These are phyloP conservation scores for Backusella liffmaniae DNA, from an alignment of 192 early-diverging fungal genomes.

Conservation along the genomic window DNA sequence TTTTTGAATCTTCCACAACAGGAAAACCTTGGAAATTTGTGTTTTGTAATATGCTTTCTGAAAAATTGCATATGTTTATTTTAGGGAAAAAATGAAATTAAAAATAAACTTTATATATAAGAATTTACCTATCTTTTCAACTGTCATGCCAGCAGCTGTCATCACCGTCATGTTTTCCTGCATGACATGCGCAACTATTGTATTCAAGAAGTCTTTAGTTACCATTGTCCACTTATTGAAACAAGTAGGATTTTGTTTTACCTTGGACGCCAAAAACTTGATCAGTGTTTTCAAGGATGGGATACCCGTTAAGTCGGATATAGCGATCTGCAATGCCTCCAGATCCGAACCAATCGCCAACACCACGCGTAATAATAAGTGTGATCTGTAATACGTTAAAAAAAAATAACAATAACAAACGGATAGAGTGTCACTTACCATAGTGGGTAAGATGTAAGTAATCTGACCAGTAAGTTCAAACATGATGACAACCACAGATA, in stretches of 20 bases:
- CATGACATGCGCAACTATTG: slow-evolving; percentile 54
- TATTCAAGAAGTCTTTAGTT: not conserved
- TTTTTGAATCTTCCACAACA: slow-evolving; percentile 62
- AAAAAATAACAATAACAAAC: slow-evolving; percentile 10
- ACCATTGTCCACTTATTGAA: not conserved
- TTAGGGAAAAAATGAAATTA: not conserved
- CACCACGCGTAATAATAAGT: slow-evolving; percentile 72
- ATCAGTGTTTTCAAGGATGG: slow-evolving; percentile 75
- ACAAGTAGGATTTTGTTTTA: not conserved
- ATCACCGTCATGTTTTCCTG: slow-evolving; percentile 57
- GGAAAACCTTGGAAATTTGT: slow-evolving; percentile 71
- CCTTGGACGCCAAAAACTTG: slow-evolving; percentile 58
- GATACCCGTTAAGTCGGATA: slow-evolving; percentile 75
- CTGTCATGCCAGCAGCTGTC: slow-evolving; percentile 50
- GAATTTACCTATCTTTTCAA: slow-evolving; percentile 46
- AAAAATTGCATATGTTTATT: not conserved
- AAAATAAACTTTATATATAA: not conserved
- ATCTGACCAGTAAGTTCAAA: slow-evolving; percentile 98
- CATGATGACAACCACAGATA: slow-evolving; percentile 95
- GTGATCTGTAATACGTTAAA: slow-evolving; percentile 46
- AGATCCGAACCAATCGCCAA: slow-evolving; percentile 71
- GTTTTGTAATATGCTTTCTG: slow-evolving; percentile 48
- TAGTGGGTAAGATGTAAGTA: slow-evolving; percentile 91
- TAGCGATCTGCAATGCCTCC: slow-evolving; percentile 79
- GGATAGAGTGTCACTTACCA: slow-evolving; percentile 48